Base-by-base conservation (phyloP, 257 asterid genomes). In the Plantago elongata region DNA sequence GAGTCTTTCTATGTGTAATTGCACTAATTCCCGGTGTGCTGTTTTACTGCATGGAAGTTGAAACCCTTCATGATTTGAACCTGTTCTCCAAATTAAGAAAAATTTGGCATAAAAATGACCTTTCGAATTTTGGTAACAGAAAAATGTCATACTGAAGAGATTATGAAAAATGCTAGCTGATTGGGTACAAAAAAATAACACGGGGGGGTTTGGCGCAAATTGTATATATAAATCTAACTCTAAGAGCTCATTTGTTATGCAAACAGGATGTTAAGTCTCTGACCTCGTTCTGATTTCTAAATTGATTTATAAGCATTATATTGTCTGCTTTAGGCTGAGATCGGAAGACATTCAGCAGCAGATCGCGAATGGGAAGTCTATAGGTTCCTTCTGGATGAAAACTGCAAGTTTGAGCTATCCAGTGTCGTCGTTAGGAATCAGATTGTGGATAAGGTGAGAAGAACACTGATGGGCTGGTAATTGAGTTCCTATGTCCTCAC, bases 401-500 rank as follows among this genome's bases (percentile, higher is more conserved):
- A 80, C 73, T 74, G 86, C 81, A 64, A 49, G 29, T 57, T 72
- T 16, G 70, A 80, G 62, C 60, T 83, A 71, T 83, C 86, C 13
- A 78, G 59, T 50, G 56, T 49, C 69, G 81, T 45, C 11, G 81
- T 64, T 30, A 75, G 84, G 48, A 83, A 78, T 72, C 87, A 75
- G 78, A 85, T 90, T 55, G 95, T 80, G 27, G 86, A 90, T 81
- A 74, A 76, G 75, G 91, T 90, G 11, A 78, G 96, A 75, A 83
- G 96, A 75, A 73, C 74, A 12, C 68, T 90, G 60, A 83, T 87
- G 96, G 97, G 96, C 40, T 85, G 96, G 95, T 85, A 86, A 87
- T 79, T 68, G 40, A 34, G 40, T 72, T 65, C 55, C 40, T 34
- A 48, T 42, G n/a, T 30, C 14, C 12, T 70, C 61, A 13, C 52